Evolutionary conservation across 1,284 basidiomycete species (phyloP).

Genomic region (Marasmius oreades): DNA sequence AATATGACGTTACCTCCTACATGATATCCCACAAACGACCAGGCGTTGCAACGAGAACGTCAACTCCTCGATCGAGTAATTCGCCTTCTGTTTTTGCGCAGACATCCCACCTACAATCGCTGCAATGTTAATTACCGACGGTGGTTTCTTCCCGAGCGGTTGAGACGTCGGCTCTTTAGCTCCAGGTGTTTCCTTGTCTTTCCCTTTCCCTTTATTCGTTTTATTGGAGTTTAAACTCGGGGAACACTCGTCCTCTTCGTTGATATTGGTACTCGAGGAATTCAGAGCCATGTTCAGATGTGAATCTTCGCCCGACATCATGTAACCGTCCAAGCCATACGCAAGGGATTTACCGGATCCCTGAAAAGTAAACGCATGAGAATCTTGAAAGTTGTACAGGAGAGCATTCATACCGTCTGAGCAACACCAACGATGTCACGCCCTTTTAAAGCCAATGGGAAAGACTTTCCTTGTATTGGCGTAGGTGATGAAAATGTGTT

Average conservation of each 20-base stretch:
- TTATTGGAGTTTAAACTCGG: not conserved
- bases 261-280: conserved; percentile 24
- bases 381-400: not conserved
- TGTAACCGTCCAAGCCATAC: conserved; percentile 80
- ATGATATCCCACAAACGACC: conserved; percentile 96
- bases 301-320: conserved; percentile 40
- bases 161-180: conserved; percentile 5
- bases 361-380: conserved; percentile 32
- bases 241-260: conserved; percentile 21
- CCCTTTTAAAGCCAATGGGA: conserved; percentile 64
- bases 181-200: conserved; percentile 19
- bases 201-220: conserved; percentile 20
- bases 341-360: conserved; percentile 97
- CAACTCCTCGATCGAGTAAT: conserved; percentile 81
- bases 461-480: conserved; percentile 79
- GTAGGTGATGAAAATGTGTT: conserved; percentile 81
- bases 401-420: conserved; percentile 64
- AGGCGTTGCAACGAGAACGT: conserved; percentile 93
- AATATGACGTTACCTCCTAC: conserved; percentile 57
- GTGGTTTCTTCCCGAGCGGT: conserved; percentile 28
- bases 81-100: conserved; percentile 88
- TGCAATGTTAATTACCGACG: conserved; percentile 79
- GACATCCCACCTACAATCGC: conserved; percentile 96
- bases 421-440: conserved; percentile 88
- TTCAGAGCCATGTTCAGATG: conserved; percentile 69